Evolutionary conservation across 345 rosid genomes (phyloP).

Genomic region (Draba incana): DNA sequence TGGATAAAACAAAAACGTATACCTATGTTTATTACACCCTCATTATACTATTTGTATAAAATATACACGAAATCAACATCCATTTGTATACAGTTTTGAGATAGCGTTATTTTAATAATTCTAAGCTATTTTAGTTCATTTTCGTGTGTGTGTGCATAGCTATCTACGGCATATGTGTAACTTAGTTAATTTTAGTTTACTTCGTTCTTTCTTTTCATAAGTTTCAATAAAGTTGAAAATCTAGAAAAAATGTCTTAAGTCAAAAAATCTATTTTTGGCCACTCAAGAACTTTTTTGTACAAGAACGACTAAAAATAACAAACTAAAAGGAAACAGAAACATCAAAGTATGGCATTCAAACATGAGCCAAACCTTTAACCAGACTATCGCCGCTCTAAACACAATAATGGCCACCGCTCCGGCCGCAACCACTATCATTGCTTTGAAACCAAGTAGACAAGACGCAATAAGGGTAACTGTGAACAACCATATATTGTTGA

Average conservation of each 20-base stretch:
- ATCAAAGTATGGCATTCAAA: constrained; percentile 19
- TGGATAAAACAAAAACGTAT: too few relatives aligned
- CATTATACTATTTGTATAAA: too few relatives aligned
- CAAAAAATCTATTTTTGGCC: not conserved
- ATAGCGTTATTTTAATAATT: too few relatives aligned
- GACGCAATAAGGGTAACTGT: constrained; percentile 13
- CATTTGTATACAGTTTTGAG: too few relatives aligned
- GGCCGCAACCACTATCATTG: constrained; percentile 8
- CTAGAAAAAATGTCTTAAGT: not conserved
- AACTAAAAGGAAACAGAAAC: constrained; percentile 25
- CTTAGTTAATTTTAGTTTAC: not conserved
- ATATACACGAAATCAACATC: too few relatives aligned
- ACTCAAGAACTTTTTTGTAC: not conserved
- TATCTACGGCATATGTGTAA: not conserved
- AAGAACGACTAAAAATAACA: constrained; percentile 6
- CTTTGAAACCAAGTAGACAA: constrained; percentile 31
- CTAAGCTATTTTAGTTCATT: too few relatives aligned
- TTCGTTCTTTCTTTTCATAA: not conserved
- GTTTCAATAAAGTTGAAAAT: not conserved
- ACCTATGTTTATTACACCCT: too few relatives aligned
- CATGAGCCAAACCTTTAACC: constrained; percentile 24
- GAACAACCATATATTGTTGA: constrained; percentile 4
- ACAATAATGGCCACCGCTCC: constrained; percentile 7
- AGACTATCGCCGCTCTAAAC: constrained; percentile 24
- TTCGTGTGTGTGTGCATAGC: too few relatives aligned